These are phyloP conservation scores for Apiotrichum siamense DNA, from an alignment of 1,284 basidiomycete genomes.

Conservation along the genomic window DNA sequence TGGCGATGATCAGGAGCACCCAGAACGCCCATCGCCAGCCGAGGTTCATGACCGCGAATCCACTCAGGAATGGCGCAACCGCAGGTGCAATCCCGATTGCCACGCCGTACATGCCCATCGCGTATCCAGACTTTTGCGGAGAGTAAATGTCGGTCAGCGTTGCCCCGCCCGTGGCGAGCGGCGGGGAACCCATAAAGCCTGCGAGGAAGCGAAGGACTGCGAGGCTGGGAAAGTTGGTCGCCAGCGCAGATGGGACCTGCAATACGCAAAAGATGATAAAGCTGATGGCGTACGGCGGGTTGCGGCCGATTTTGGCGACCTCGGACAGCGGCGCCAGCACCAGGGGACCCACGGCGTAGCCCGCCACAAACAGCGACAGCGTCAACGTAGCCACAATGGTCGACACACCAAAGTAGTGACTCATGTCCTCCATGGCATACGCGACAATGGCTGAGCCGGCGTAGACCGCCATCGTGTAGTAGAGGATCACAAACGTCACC, in stretches of 20 bases:
- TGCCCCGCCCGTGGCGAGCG: constrained; percentile 52
- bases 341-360: constrained; percentile 57
- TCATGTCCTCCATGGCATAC: constrained; percentile 9
- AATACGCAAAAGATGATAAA: constrained; percentile 39
- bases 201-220: constrained; percentile 37
- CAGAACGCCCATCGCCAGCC: constrained; percentile 47
- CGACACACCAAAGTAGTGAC: constrained; percentile 3
- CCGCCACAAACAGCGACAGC: constrained; percentile 50
- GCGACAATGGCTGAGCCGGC: constrained; percentile 11
- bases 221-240: constrained; percentile 37
- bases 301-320: constrained; percentile 34
- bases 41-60: constrained; percentile 32
- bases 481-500: constrained; percentile 61
- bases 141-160: constrained; percentile 64
- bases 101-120: constrained; percentile 60
- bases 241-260: constrained; percentile 39
- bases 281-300: constrained; percentile 39
- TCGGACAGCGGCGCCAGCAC: constrained; percentile 42
- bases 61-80: constrained; percentile 54
- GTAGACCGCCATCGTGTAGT: constrained; percentile 27
- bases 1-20: constrained; percentile 35
- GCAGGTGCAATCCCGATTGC: constrained; percentile 26
- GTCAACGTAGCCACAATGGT: constrained; percentile 10
- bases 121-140: constrained; percentile 57
- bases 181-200: constrained; percentile 18